Percentiles rank a stretch among this genome's conserved stretches.
These are phyloP conservation scores for Hypoxylon cercidicola DNA, from an alignment of 495 filamentous ascomycete species.

Conservation along the genomic window DNA sequence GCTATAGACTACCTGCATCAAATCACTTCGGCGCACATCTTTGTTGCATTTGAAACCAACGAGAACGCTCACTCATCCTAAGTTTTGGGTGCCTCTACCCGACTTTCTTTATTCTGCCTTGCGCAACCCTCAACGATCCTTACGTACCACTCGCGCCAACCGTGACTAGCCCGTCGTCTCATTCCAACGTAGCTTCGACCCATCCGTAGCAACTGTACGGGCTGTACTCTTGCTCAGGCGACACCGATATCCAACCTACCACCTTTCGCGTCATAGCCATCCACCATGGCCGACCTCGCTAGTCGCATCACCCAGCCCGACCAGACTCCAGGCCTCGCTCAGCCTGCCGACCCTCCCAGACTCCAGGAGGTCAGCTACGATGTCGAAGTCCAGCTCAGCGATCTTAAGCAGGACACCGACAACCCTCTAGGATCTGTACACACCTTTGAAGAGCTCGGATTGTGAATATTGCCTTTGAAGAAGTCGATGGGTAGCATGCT, in stretches of 20 bases:
- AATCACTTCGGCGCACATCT: not conserved
- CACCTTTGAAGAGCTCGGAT: constrained; percentile 84
- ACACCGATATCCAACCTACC: constrained; percentile 5
- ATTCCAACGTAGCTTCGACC: not conserved
- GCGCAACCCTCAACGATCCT: not conserved
- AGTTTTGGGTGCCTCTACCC: not conserved
- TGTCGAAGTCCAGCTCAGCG: constrained; percentile 88
- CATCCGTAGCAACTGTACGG: constrained; percentile 1
- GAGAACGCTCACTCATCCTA: too few species aligned
- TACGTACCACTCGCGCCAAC: too few species aligned
- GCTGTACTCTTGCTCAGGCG: not conserved
- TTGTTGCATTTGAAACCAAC: too few species aligned
- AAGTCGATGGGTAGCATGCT: constrained; percentile 16
- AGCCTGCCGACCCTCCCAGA: constrained; percentile 41
- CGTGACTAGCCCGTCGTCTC: not conserved
- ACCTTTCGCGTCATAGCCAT: not conserved
- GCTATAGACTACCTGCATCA: constrained; percentile 14
- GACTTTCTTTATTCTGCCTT: not conserved
- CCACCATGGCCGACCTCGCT: constrained; percentile 62
- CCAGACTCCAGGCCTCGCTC: not conserved
- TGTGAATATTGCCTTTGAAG: constrained; percentile 64
- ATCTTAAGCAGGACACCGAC: constrained; percentile 85
- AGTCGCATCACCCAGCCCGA: constrained; percentile 67
- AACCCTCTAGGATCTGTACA: constrained; percentile 88
- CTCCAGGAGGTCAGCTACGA: constrained; percentile 81